A percentile compares a stretch with the other conserved stretches of the same genome.
Conservation (phyloP, 1,139 yeast genomes). For the Sugiyamaella paludigena region DNA sequence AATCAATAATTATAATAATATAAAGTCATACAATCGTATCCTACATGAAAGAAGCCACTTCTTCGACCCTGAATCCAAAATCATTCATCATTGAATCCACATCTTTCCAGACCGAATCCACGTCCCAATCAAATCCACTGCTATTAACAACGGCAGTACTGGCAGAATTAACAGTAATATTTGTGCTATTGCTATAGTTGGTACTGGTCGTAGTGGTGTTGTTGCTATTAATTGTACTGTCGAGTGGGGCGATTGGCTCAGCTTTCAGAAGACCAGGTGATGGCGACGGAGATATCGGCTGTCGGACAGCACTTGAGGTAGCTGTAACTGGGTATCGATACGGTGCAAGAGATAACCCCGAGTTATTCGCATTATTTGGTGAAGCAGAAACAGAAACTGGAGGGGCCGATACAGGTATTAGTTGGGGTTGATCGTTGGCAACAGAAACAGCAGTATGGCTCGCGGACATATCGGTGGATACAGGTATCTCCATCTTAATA, state of each 20-base stretch:
- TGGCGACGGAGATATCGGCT: conserved; percentile 3
- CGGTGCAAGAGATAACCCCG: conserved; percentile 5
- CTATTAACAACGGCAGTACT: no score
- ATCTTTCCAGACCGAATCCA: conserved; percentile 81
- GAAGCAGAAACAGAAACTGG: neutral
- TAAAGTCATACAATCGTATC: neutral
- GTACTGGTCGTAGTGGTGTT: no score
- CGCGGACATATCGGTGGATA: no score
- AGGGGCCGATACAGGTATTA: no score
- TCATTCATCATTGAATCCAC: conserved; percentile 92
- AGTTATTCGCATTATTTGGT: neutral
- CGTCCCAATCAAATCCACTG: conserved; percentile 46
- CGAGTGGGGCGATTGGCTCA: no score
- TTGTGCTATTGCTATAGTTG: no score
- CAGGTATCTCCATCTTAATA: no score
- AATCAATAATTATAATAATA: no score
- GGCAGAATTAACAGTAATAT: neutral
- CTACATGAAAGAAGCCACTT: conserved; percentile 25
- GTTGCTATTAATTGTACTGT: no score
- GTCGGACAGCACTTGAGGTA: conserved; percentile 6
- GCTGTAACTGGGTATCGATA: conserved; percentile 8
- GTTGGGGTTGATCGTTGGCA: no score
- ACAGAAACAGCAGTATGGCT: neutral
- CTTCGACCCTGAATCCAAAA: conserved; percentile 75
- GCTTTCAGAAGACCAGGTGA: no score